phyloP scores from a whole-genome alignment of 345 rosid genomes.

The Eucalyptus lansdowneana region DNA sequence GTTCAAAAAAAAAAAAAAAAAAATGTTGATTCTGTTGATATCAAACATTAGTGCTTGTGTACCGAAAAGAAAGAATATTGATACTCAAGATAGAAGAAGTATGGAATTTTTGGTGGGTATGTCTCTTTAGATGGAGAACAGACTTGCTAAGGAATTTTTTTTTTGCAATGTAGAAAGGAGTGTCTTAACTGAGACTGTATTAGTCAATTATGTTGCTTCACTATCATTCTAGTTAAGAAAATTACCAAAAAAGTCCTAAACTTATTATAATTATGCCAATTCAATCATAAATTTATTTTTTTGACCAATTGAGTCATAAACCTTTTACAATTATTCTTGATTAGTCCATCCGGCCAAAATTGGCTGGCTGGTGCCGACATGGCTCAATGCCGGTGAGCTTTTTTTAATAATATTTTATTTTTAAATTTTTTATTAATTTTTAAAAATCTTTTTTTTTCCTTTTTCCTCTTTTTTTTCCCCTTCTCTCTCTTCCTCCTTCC shows the following conservation, averaged over 20 bases:
- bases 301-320: no score
- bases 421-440: no score
- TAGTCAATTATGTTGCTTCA: no score
- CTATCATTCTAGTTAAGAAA: neutral
- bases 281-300: no score
- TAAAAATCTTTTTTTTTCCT: rapidly evolving
- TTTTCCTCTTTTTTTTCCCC: rapidly evolving
- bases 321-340: no score
- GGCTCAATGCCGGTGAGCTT: rapidly evolving
- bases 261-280: rapidly evolving
- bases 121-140: neutral
- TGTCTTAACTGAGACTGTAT: no score
- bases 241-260: no score
- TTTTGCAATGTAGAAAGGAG: neutral
- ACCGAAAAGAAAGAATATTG: neutral
- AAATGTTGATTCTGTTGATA: neutral
- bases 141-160: neutral
- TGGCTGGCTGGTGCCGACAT: rapidly evolving
- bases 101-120: neutral
- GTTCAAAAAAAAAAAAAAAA: no score
- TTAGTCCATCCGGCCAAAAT: rapidly evolving
- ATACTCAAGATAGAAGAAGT: neutral
- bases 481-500: no score
- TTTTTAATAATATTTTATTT: no score
- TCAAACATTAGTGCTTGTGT: neutral